Percentiles rank a stretch among this genome's conserved stretches.
Conservation (phyloP, 2,329 filamentous ascomycete species). For the Triangularia setosa region DNA sequence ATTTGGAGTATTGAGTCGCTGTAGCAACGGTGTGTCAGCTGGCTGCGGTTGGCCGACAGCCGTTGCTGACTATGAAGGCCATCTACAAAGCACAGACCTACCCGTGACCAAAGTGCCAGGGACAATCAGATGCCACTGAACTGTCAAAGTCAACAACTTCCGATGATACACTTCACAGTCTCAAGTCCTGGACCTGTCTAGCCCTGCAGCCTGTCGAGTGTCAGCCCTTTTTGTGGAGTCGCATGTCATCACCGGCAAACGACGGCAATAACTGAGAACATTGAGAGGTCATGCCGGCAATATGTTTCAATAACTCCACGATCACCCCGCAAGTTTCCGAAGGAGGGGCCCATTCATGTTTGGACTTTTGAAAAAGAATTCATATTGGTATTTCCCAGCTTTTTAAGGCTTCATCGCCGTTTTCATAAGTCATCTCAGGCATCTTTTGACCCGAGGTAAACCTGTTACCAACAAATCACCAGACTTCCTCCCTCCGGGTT, state of each 20-base stretch:
- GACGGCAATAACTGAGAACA: neutral
- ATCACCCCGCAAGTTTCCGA: neutral
- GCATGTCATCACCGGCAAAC: neutral
- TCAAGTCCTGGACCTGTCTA: neutral
- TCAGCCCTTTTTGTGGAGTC: neutral
- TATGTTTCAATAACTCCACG: neutral
- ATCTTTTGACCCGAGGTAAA: conserved; percentile 23
- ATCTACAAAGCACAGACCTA: neutral
- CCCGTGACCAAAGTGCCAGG: neutral
- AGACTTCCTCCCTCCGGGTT: conserved; percentile 3
- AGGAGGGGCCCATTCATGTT: neutral
- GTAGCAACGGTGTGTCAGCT: conserved; percentile 23
- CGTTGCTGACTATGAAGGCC: neutral
- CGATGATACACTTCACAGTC: neutral
- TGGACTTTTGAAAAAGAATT: neutral
- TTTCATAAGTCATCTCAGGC: conserved; percentile 25
- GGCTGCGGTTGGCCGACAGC: neutral
- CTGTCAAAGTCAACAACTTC: neutral
- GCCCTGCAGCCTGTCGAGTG: neutral
- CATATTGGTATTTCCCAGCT: conserved; percentile 24
- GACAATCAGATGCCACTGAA: neutral
- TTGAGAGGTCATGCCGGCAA: neutral
- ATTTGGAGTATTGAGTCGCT: conserved; percentile 17
- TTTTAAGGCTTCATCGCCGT: conserved; percentile 21
- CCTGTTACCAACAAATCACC: conserved; percentile 13